phyloP scores from a whole-genome alignment of 129 eudicot species.

The Glebionis coronaria region DNA sequence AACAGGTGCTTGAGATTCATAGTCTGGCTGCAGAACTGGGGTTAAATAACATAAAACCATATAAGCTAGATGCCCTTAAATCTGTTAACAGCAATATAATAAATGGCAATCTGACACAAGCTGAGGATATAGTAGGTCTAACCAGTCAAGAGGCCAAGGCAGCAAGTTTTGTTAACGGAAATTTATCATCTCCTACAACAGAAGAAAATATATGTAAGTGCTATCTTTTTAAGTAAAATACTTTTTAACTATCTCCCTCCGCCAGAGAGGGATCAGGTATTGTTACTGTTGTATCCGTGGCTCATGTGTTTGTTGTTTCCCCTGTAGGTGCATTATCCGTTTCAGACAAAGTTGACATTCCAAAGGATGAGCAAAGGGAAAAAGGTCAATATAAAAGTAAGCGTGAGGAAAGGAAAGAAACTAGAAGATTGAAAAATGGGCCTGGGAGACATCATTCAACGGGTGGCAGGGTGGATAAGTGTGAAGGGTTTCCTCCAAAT shows the following conservation, averaged over 20 bases:
- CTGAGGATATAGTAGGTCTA: constrained; percentile 26
- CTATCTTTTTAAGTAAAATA: not conserved
- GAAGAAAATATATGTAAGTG: constrained; percentile 23
- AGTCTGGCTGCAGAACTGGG: constrained; percentile 82
- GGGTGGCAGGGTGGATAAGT: constrained; percentile 70
- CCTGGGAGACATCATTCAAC: constrained; percentile 58
- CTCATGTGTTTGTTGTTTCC: constrained; percentile 9
- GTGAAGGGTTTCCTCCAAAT: constrained; percentile 76
- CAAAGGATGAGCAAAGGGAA: constrained; percentile 36
- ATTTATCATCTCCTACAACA: constrained; percentile 15
- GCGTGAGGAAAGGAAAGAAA: constrained; percentile 43
- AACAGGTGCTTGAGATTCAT: constrained; percentile 72
- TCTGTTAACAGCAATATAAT: constrained; percentile 46
- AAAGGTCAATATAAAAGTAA: constrained; percentile 39
- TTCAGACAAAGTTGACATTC: constrained; percentile 22
- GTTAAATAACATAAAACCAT: constrained; percentile 62
- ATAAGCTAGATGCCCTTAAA: constrained; percentile 88
- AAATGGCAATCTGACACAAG: constrained; percentile 20
- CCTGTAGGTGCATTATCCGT: constrained; percentile 9
- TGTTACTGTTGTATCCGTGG: not conserved
- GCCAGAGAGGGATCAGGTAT: no score
- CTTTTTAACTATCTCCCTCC: not conserved
- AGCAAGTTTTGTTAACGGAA: constrained; percentile 15
- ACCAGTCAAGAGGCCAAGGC: constrained; percentile 23
- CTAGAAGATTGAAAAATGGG: constrained; percentile 64